Evolutionary conservation across 345 rosid genomes (phyloP), one percentile per base, ranked within the genome.

Genomic region (Erucastrum elatum): DNA sequence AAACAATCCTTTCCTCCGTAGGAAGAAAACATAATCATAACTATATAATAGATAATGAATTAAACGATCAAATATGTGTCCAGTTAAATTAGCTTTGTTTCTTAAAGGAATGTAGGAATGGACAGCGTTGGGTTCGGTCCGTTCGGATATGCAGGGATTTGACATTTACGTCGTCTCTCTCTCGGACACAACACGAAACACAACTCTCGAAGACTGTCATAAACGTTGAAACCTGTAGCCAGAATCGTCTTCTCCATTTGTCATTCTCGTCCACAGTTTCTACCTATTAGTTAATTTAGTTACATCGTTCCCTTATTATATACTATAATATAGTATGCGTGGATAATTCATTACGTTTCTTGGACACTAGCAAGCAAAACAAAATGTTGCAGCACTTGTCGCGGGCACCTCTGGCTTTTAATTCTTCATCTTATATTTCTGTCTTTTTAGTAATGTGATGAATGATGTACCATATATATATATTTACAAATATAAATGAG

Each of bases 171-270:
- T 78, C 77, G 79, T 74, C 64, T 67, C 37, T 34, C 74, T 44
- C 6, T 74, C 8, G 72, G 26, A 41, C 72, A 70, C 53, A 78
- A 72, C 62, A 68, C 71, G 73, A 39, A 75, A 84, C 92, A 82
- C 96, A 88, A 87, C 80, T 90, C 84, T 87, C 93, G 76, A 79
- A 87, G 83, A 82, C 82, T 84, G 84, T 83, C 72, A 39, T 64
- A 83, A 77, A 86, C 87, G 85, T 90, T 87, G 90, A 89, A 89
- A 89, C 84, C 84, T 86, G 93, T 69, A 90, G 88, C 96, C 82
- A 75, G 91, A 82, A 84, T 89, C 91, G 96, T 87, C 93, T 85
- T 87, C 93, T 90, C 93, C 93, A 82, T 89, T 89, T 89, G 93
- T 89, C 93, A 87, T 88, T 86, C 90, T 84, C 86, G 82, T 82